These are phyloP conservation scores for Pseudocercospora cruenta DNA, from an alignment of 2,329 filamentous ascomycete genomes.

Conservation along the genomic window DNA sequence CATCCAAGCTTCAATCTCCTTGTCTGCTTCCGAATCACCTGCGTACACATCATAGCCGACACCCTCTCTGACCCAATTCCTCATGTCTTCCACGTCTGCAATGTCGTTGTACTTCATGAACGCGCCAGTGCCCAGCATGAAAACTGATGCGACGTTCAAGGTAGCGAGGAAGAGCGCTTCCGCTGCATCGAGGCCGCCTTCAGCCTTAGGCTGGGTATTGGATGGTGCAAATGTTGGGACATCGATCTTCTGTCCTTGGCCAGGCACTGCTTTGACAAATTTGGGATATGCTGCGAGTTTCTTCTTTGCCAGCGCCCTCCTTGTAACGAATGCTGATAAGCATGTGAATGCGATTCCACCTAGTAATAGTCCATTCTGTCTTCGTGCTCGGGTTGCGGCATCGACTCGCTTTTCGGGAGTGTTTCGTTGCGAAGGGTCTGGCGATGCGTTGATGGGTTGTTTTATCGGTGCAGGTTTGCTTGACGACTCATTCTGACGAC, in stretches of 20 bases:
- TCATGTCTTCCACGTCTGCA: slow-evolving; percentile 56
- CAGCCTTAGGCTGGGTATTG: slow-evolving; percentile 23
- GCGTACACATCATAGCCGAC: slow-evolving; percentile 64
- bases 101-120: slow-evolving; percentile 78
- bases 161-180: slow-evolving; percentile 87
- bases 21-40: slow-evolving; percentile 54
- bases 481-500: slow-evolving; percentile 21
- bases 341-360: slow-evolving; percentile 76
- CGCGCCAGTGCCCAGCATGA: slow-evolving; percentile 74
- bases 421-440: slow-evolving; percentile 12
- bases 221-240: slow-evolving; percentile 25
- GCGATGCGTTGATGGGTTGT: slow-evolving; percentile 15
- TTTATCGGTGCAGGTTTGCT: not conserved
- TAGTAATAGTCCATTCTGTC: slow-evolving; percentile 61
- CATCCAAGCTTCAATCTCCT: slow-evolving; percentile 60
- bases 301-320: slow-evolving; percentile 70
- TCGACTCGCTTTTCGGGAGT: slow-evolving; percentile 27
- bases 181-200: slow-evolving; percentile 72
- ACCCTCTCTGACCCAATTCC: slow-evolving; percentile 59
- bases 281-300: slow-evolving; percentile 62
- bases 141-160: slow-evolving; percentile 77
- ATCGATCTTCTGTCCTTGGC: slow-evolving; percentile 13
- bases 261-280: slow-evolving; percentile 15
- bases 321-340: slow-evolving; percentile 68
- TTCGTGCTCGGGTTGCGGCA: slow-evolving; percentile 33